These are phyloP conservation scores for Exophiala spinifera DNA, from an alignment of 2,329 filamentous ascomycete genomes.

Conservation along the genomic window DNA sequence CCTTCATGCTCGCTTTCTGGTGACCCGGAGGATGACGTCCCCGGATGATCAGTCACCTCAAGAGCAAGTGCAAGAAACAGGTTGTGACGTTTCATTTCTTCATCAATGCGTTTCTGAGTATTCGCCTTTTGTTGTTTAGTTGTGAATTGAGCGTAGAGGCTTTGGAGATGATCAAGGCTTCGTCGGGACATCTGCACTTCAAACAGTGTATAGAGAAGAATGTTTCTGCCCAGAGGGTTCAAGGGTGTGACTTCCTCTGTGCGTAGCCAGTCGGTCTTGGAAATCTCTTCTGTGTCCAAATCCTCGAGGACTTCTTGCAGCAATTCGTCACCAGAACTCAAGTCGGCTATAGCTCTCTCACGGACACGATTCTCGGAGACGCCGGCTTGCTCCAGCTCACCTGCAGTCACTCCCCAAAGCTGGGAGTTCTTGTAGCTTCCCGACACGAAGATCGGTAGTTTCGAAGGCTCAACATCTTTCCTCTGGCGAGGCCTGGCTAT, in stretches of 20 bases:
- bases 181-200: slow-evolving; percentile 16
- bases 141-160: slow-evolving; percentile 11
- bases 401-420: slow-evolving; percentile 20
- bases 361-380: slow-evolving; percentile 19
- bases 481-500: slow-evolving; percentile 3
- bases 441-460: slow-evolving; percentile 10
- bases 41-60: slow-evolving; percentile 15
- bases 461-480: slow-evolving; percentile 9
- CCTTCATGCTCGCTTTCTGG: not conserved
- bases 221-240: slow-evolving; percentile 23
- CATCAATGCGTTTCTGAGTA: slow-evolving; percentile 23
- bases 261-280: slow-evolving; percentile 16
- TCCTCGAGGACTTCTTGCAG: slow-evolving; percentile 7
- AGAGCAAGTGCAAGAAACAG: slow-evolving; percentile 25
- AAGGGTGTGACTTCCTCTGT: not conserved
- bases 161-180: slow-evolving; percentile 11
- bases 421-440: slow-evolving; percentile 8
- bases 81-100: slow-evolving; percentile 15
- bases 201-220: slow-evolving; percentile 23
- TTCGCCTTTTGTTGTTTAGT: slow-evolving; percentile 19
- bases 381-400: slow-evolving; percentile 22
- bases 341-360: slow-evolving; percentile 10
- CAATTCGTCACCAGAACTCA: slow-evolving; percentile 11
- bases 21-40: not conserved
- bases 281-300: not conserved